These are phyloP conservation scores for Paraleonurus japonicus DNA, from an alignment of 257 asterid species.

Conservation along the genomic window DNA sequence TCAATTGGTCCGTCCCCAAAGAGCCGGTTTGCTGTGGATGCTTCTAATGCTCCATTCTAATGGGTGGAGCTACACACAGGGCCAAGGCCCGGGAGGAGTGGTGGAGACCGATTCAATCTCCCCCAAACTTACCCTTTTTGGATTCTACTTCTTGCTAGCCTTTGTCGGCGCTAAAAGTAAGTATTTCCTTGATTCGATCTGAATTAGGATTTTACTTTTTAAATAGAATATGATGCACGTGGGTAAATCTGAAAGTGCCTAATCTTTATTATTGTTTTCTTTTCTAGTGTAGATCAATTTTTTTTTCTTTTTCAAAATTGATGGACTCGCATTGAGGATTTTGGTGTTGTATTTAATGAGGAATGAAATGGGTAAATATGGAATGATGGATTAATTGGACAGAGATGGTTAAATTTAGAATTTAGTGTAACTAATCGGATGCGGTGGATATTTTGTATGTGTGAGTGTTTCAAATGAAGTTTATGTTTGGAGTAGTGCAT, in stretches of 20 bases:
- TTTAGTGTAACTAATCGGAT: background rate
- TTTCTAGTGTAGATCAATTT: background rate
- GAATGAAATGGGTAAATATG: background rate
- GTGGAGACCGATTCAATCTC: too few species aligned
- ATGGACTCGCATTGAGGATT: background rate
- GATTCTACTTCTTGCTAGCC: conserved; percentile 90
- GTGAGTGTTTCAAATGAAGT: background rate
- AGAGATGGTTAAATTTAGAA: background rate
- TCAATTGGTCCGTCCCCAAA: conserved; percentile 60
- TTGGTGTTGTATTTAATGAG: background rate
- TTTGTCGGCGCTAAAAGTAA: conserved; percentile 91
- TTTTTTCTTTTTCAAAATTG: background rate
- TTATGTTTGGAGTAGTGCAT: background rate
- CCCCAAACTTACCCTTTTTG: conserved; percentile 91
- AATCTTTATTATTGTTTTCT: background rate
- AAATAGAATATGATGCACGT: background rate
- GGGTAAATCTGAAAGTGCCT: background rate
- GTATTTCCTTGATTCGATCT: conserved; percentile 29
- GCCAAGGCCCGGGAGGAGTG: too few species aligned
- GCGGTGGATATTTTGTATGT: background rate
- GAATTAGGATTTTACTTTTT: background rate
- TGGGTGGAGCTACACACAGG: conserved; percentile 97
- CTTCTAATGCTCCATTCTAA: conserved; percentile 82
- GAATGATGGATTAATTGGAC: background rate
- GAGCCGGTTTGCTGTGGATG: conserved; percentile 76